phyloP scores from a whole-genome alignment of 202 grass and related monocot genomes.

The Schoenoplectus tabernaemontani region DNA sequence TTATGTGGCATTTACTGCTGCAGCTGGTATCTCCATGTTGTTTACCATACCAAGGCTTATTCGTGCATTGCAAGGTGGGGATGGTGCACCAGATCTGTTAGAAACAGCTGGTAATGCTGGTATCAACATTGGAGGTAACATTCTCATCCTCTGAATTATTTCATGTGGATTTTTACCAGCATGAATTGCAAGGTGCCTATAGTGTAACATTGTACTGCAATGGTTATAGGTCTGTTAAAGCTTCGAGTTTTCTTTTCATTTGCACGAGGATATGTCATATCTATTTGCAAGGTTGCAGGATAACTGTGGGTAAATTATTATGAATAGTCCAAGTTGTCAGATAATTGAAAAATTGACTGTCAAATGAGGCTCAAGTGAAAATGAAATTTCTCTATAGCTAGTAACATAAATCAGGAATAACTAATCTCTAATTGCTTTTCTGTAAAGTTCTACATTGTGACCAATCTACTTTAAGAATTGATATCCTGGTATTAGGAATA shows the following conservation, averaged over 20 bases:
- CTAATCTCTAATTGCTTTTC: not conserved
- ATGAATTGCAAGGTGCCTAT: not conserved
- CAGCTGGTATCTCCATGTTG: slow-evolving; percentile 84
- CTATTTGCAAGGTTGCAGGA: not conserved
- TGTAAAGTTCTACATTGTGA: not conserved
- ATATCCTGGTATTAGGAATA: not conserved
- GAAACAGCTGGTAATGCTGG: slow-evolving; percentile 74
- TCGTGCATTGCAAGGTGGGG: slow-evolving; percentile 63
- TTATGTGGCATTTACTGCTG: slow-evolving; percentile 79
- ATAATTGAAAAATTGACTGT: not conserved
- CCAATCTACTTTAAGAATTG: not conserved
- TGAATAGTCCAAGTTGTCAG: not conserved
- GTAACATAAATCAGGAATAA: not conserved
- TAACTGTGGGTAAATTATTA: not conserved
- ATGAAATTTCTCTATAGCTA: not conserved
- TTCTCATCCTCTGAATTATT: slow-evolving; percentile 6
- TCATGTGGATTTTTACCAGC: not conserved
- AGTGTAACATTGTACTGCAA: not conserved
- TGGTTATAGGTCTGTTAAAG: not conserved
- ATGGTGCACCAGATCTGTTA: slow-evolving; percentile 73
- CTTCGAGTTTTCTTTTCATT: not conserved
- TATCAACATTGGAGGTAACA: slow-evolving; percentile 95
- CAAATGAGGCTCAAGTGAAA: not conserved
- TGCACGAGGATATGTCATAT: not conserved
- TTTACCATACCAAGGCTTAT: slow-evolving; percentile 91